phyloP scores from a whole-genome alignment of 805 yeast genomes.

The Metschnikowia santaceciliae region DNA sequence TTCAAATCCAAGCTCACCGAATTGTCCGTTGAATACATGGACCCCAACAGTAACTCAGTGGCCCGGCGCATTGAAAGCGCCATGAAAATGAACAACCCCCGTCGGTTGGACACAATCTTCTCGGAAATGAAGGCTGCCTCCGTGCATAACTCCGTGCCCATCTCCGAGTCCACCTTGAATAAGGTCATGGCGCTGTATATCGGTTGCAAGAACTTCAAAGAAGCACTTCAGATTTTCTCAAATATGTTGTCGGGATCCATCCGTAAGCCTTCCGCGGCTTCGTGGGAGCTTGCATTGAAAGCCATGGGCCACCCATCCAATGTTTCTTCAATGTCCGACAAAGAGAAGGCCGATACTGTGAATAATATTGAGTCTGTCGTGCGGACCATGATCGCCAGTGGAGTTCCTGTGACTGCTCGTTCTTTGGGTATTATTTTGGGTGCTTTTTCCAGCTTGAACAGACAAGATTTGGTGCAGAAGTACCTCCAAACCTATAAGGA shows the following conservation, averaged over 20 bases:
- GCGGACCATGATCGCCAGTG: conserved; percentile 27
- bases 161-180: conserved; percentile 40
- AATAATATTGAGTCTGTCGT: conserved; percentile 26
- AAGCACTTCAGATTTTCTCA: conserved; percentile 48
- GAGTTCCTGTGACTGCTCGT: conserved; percentile 40
- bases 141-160: conserved; percentile 23
- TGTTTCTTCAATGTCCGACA: conserved; percentile 24
- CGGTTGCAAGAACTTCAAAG: conserved; percentile 29
- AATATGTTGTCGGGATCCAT: conserved; percentile 38
- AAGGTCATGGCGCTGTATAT: conserved; percentile 46
- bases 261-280: conserved; percentile 34
- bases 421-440: conserved; percentile 47
- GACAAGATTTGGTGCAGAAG: conserved; percentile 41
- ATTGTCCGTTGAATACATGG: conserved; percentile 21
- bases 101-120: conserved; percentile 20
- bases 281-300: conserved; percentile 60
- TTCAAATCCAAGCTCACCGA: conserved; percentile 6
- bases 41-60: conserved; percentile 32
- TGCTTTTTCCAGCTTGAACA: conserved; percentile 41
- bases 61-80: conserved; percentile 22
- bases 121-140: conserved; percentile 24
- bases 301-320: conserved; percentile 39
- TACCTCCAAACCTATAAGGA: conserved; percentile 29
- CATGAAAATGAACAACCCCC: conserved; percentile 17
- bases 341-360: conserved; percentile 22